These are phyloP conservation scores for Aspergillus melleus DNA, from an alignment of 2,329 filamentous ascomycete species.

Conservation along the genomic window DNA sequence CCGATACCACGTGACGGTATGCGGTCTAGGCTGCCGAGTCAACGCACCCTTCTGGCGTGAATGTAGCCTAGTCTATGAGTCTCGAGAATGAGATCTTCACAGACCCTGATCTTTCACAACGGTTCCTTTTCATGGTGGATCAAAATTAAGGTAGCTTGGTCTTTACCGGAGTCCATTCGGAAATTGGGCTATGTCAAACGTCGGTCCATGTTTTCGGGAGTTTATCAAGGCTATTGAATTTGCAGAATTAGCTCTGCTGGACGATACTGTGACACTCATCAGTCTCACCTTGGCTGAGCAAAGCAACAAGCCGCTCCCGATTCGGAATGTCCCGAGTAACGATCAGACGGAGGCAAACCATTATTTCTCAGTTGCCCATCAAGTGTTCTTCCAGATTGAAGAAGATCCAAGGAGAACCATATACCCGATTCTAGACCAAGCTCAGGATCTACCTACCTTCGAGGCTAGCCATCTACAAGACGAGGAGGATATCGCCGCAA, in stretches of 20 bases:
- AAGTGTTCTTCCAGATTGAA: not conserved
- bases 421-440: constrained; percentile 3
- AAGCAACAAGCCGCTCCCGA: constrained; percentile 6
- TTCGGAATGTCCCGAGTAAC: not conserved
- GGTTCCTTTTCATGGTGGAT: constrained; percentile 9
- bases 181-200: constrained; percentile 2
- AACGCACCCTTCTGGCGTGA: not conserved
- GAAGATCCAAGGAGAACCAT: not conserved
- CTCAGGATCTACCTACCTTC: constrained; percentile 1
- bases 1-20: not conserved
- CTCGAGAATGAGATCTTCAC: constrained; percentile 1
- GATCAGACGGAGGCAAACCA: not conserved
- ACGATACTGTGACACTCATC: constrained; percentile 16
- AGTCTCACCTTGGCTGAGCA: constrained; percentile 10
- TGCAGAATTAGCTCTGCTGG: constrained; percentile 11
- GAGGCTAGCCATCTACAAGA: not conserved
- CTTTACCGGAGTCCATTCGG: constrained; percentile 7
- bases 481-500: not conserved
- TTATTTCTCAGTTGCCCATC: not conserved
- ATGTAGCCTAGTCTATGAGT: too few relatives aligned
- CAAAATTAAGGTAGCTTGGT: constrained; percentile 9
- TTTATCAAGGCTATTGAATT: constrained; percentile 17
- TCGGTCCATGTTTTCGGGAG: constrained; percentile 4
- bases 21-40: not conserved
- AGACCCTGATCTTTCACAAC: constrained; percentile 15